Percentiles rank a stretch among this genome's conserved stretches.
phyloP scores from a whole-genome alignment of 371 early-diverging fungal species.

The Rhizopus delemar region DNA sequence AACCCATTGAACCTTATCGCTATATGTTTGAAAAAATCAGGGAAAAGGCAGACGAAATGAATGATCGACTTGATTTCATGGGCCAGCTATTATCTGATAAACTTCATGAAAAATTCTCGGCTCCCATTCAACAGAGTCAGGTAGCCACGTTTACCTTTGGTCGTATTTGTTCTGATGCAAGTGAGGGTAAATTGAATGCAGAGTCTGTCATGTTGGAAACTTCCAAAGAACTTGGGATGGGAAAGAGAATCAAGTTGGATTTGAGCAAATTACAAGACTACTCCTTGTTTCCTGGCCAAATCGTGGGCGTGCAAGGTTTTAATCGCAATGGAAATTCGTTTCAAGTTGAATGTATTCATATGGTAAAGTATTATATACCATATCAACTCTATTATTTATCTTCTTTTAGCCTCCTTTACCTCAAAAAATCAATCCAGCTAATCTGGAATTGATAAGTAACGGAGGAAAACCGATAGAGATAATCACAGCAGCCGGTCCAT shows the following conservation, averaged over 20 bases:
- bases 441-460: conserved; percentile 18
- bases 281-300: conserved; percentile 76
- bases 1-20: conserved; percentile 66
- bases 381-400: neutral
- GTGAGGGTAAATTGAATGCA: conserved; percentile 66
- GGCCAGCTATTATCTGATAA: conserved; percentile 53
- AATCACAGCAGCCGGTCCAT: conserved; percentile 83
- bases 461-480: conserved; percentile 61
- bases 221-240: conserved; percentile 71
- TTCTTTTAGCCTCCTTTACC: conserved; percentile 41
- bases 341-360: conserved; percentile 24
- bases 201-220: conserved; percentile 78
- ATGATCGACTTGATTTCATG: conserved; percentile 74
- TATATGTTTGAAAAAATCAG: conserved; percentile 88
- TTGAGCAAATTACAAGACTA: conserved; percentile 55
- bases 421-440: conserved; percentile 25
- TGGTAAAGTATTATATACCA: conserved; percentile 15
- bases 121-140: conserved; percentile 66
- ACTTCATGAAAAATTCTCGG: conserved; percentile 51
- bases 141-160: conserved; percentile 49
- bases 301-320: conserved; percentile 50
- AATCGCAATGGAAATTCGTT: conserved; percentile 34
- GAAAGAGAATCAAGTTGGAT: conserved; percentile 67
- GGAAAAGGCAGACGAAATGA: conserved; percentile 69
- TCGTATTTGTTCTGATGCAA: conserved; percentile 71